phyloP scores from a whole-genome alignment of 441 rosid species.

The Codiaeum variegatum region DNA sequence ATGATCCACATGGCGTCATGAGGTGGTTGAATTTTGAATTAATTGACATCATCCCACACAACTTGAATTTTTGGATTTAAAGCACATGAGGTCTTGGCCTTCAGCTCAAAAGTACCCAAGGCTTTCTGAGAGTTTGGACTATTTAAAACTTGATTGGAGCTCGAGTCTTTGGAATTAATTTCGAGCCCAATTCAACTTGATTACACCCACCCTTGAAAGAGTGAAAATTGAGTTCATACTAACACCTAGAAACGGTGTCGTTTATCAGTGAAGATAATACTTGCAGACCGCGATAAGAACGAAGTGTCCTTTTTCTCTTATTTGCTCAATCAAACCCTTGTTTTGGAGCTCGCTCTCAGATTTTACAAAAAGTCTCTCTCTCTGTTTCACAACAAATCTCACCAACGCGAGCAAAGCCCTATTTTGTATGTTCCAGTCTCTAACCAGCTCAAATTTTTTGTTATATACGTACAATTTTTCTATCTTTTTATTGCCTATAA shows the following conservation, averaged over 20 bases:
- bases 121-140: no score
- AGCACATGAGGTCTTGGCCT: no score
- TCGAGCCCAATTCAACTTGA: no score
- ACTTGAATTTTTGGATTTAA: no score
- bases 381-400: background rate
- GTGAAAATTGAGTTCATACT: background rate
- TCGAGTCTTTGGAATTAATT: no score
- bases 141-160: no score
- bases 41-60: no score
- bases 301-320: no score
- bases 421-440: background rate
- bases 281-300: background rate
- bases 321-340: constrained; percentile 6
- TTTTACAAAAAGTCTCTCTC: background rate
- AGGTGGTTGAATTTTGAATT: no score
- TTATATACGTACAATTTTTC: background rate
- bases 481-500: background rate
- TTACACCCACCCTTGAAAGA: background rate
- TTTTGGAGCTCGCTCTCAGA: background rate
- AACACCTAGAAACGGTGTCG: background rate
- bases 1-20: no score
- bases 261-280: background rate
- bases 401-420: background rate
- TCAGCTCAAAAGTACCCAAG: no score
- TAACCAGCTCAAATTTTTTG: background rate